Conservation (phyloP, 768 basidiomycete genomes). For the Boletus sp. region DNA sequence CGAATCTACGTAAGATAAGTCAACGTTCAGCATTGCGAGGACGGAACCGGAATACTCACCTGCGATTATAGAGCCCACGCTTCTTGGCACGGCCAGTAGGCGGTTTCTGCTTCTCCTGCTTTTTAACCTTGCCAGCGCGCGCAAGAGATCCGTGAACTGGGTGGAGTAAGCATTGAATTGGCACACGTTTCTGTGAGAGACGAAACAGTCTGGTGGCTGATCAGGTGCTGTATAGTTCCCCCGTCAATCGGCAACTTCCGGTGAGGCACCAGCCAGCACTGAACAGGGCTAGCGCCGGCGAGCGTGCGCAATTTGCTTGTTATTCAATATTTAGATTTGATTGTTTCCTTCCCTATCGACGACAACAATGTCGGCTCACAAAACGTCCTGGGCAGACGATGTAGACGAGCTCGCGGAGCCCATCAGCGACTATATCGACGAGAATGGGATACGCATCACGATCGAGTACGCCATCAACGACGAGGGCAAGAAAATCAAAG, state of each 20-base stretch:
- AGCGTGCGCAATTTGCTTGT: background rate
- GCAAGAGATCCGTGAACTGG: conserved; percentile 98
- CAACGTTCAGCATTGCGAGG: background rate
- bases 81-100: conserved; percentile 98
- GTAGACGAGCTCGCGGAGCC: conserved; percentile 68
- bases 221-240: conserved; percentile 41
- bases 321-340: conserved; percentile 16
- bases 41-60: conserved; percentile 45
- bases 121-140: conserved; percentile 98
- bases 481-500: conserved; percentile 94
- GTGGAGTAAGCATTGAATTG: background rate
- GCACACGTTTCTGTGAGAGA: background rate
- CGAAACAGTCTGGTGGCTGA: conserved; percentile 22
- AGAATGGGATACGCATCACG: conserved; percentile 84
- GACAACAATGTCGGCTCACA: conserved; percentile 32
- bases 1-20: conserved; percentile 53
- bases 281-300: background rate
- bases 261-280: no score
- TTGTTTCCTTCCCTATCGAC: conserved; percentile 11
- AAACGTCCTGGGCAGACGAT: conserved; percentile 88
- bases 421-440: conserved; percentile 69
- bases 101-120: conserved; percentile 97
- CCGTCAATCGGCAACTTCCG: conserved; percentile 30
- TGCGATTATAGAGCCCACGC: conserved; percentile 86
- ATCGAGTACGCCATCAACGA: conserved; percentile 85